Base-by-base conservation (phyloP, 768 basidiomycete genomes). In the Amylocystis lapponica region DNA sequence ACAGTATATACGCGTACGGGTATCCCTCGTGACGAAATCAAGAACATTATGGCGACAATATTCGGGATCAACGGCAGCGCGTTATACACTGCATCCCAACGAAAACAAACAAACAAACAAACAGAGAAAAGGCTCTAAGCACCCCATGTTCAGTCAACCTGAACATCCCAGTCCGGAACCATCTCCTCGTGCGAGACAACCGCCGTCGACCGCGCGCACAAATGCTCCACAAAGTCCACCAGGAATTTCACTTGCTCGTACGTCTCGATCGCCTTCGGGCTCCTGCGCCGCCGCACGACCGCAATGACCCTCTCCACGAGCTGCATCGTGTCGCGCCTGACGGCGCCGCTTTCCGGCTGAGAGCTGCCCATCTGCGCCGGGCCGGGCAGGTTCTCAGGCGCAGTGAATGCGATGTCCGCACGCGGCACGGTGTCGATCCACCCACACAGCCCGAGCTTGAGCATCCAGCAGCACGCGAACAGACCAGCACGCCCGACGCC, bases 401-500 rank as follows among this genome's bases (percentile, higher is more conserved):
- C 43, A 17, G 40, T 48, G 30, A 11, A 43, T 8, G 48, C 36
- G 3, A 41, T 13, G 37, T 37, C 30, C 21, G 39, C 36, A 11
- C 21, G 12, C 27, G 17, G 29, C 23, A 46, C 30, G 27, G 39
- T 52, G 22, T 68, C 65, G 43, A 75, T 65, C 81, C 78, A 86
- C 21, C 80, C 87, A 55, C 76, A 94, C n/a, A 96, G 72, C 4
- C 93, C 94, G 48, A 96, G 79, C 61, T 88, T 90, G 46, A 95
- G 71, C 59, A 88, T 74, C 94, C 94, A 97, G 55, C 87, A 91
- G 52, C 85, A 89, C 2, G 92, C 93, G 34, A 97, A 72, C 20
- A 97, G 72, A 1, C 94, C 95, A 0, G 94, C 95, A 14, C 94
- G 78, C 3, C 94, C 94, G 6, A 98, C 86, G 3, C 95, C 95